Base-by-base conservation (phyloP, 2,329 filamentous ascomycete species). In the Phaeosphaeriaceae sp. region DNA sequence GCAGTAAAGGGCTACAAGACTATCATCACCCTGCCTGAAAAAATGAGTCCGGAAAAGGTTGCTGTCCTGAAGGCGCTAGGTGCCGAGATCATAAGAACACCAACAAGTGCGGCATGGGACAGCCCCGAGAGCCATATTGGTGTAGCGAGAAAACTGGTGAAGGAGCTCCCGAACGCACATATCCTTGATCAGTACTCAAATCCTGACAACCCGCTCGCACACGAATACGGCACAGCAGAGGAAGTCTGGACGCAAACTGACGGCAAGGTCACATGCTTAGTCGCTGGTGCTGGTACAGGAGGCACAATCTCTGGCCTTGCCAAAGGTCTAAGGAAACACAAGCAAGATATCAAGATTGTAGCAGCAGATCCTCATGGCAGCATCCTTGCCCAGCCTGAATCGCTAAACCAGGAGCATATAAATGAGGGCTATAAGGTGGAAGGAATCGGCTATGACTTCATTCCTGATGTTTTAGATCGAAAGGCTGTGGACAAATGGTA, bases 21-120 rank as follows among this genome's bases (percentile, higher is more conserved):
- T 33, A 97, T 99, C 77, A 99, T 99, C 74, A 99, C 94, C 9
- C 85, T 99, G 37, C 94, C 94, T 42, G 94, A 99, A 79, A 99
- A 99, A 82, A 99, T 99, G 94, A 97, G 92, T 1, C 89, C 92
- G 39, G 94, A 99, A 77, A 99, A 99, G 77, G 94, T 99, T 32
- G 89, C 93, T 2, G 94, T 99, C 21, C 83, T 99, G 54, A 89
- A 92, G 64, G 93, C 94, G 23, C 83, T 99, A 43, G 93, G 93
- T 58, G 94, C 94, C 34, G 97, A 95, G 70, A 97, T 99, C 76
- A 97, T 99, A 73, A 88, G 94, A 46, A 99, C 94, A 3, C 94
- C 94, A 18, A 99, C 92, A 28, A 91, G 96, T 75, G 94, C 94
- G 30, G 93, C 94, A 34, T 97, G 86, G 80, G 94, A 99, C 75